Percentiles rank a stretch among this genome's conserved stretches.
phyloP scores from a whole-genome alignment of 805 yeast genomes.

The Suhomyces sp. region DNA sequence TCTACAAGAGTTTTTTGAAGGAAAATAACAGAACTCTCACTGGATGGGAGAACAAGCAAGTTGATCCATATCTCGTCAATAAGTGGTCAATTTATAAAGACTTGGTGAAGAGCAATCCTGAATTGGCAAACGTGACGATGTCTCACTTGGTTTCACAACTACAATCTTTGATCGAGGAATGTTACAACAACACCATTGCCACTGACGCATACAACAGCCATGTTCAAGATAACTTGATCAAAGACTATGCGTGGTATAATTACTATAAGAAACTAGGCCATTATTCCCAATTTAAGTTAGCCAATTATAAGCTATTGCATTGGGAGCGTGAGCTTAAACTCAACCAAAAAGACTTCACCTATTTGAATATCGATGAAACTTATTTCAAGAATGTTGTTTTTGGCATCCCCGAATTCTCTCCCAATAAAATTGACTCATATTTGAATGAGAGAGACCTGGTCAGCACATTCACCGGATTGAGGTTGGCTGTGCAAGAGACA shows the following conservation, averaged over 20 bases:
- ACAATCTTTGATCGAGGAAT: slow-evolving; percentile 10
- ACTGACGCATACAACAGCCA: slow-evolving; percentile 49
- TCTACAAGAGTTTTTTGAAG: slow-evolving; percentile 15
- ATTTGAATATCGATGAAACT: slow-evolving; percentile 11
- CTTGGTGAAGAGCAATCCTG: slow-evolving; percentile 8
- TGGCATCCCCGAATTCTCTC: slow-evolving; percentile 18
- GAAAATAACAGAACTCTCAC: slow-evolving; percentile 11
- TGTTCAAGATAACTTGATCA: slow-evolving; percentile 49
- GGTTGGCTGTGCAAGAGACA: slow-evolving; percentile 16
- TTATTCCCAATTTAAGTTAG: slow-evolving; percentile 53
- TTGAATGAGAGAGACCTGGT: slow-evolving; percentile 7
- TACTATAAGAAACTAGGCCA: slow-evolving; percentile 55
- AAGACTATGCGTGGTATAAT: slow-evolving; percentile 80
- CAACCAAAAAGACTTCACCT: slow-evolving; percentile 16
- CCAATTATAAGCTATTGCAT: slow-evolving; percentile 50
- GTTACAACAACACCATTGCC: slow-evolving; percentile 21
- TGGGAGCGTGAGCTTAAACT: slow-evolving; percentile 30
- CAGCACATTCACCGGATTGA: slow-evolving; percentile 21
- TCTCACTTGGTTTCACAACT: slow-evolving; percentile 13
- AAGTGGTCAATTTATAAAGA: slow-evolving; percentile 22
- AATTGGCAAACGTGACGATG: slow-evolving; percentile 9
- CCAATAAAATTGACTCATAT: slow-evolving; percentile 4
- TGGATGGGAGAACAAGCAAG: slow-evolving; percentile 20
- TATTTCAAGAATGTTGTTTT: slow-evolving; percentile 21
- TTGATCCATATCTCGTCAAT: slow-evolving; percentile 17